Evolutionary conservation across 2,329 filamentous ascomycete species (phyloP), one percentile per base, ranked within the genome.

Genomic region (Ustulina deusta): DNA sequence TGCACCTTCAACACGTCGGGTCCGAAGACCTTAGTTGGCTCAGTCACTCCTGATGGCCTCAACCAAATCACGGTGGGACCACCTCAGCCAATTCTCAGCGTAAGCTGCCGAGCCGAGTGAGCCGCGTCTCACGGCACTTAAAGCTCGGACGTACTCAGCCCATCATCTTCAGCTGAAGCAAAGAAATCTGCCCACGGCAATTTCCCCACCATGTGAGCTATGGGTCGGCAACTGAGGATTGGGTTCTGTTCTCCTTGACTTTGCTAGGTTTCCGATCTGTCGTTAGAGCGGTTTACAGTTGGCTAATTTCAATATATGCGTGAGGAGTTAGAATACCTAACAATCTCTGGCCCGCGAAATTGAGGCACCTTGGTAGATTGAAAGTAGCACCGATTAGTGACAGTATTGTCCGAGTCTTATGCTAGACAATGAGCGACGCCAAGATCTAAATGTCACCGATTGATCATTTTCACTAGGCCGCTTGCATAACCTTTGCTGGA

Each of bases 11-110:
- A 79, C 63, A 83, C 81, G 0, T 65, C 74, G 7, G 74, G 70
- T 22, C 65, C 76, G 6, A 75, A 78, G 70, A 73, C 79, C 0
- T 75, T 82, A 4, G 75, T 74, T 25, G 73, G 74, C 61, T 74
- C 73, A 60, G 75, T 79, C 68, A 74, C 73, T 34, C 42, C 70
- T 1, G 62, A 69, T 2, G 81, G 80, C 10, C 69, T 77, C 17
- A 78, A 81, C 70, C 79, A 82, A 63, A 76, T 86, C 25, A 73
- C 80, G 9, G 78, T 86, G 27, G 81, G 81, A 0, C 83, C 83
- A 25, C 82, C 84, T 3, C 78, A 82, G 73, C 79, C 80, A 3
- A 78, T 86, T 59, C 74, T 74, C 6, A 77, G 76, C 15, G 82
- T 85, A 25, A 80, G 77, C 70, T 84, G 83, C 74, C 69, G 77